Base-by-base conservation (phyloP, 2,329 filamentous ascomycete species). In the Phaeosphaeriaceae sp. region DNA sequence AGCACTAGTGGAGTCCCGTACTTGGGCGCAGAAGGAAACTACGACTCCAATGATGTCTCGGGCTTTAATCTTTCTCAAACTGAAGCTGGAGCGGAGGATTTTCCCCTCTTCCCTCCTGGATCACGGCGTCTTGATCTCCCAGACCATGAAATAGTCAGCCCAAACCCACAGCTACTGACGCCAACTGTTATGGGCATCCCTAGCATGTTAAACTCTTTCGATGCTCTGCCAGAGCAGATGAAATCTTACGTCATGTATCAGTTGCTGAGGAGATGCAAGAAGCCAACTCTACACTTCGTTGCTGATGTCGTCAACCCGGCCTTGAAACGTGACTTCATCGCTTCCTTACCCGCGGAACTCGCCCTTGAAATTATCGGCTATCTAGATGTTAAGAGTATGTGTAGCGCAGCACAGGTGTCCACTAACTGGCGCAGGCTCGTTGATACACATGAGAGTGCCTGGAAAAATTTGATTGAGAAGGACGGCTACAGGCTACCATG, bases 201-300 rank as follows among this genome's bases (percentile, higher is more conserved):
- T 6, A 84, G 82, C 13, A 90, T 99, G 81, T 77, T 99, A 13
- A 89, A 96, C 61, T 87, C 87, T 2, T 99, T 97, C 64, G 93
- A 97, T 70, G 84, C 88, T 6, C 89, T 99, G 81, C 92, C 93
- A 2, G 85, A 89, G 36, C 88, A 94, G 64, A 86, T 99, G 83
- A 94, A 99, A 75, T 89, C 89, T 0, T 96, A 96, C 68, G 87
- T 99, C 76, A 96, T 99, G 86, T 97, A 95, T 70, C 93, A 99
- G 69, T 85, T 99, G 46, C 82, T 99, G 20, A 87, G 90, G 48
- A 84, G 94, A 38, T 97, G 92, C 67, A 85, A 91, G 5, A 89
- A 95, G 60, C 88, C 91, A 34, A 96, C 92, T 0, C 80, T 99
- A 4, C 91, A 94, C 66, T 87, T 96, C 46, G 87, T 99, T 46